Conservation (phyloP, 2,329 filamentous ascomycete species). For the Curvularia sp. region DNA sequence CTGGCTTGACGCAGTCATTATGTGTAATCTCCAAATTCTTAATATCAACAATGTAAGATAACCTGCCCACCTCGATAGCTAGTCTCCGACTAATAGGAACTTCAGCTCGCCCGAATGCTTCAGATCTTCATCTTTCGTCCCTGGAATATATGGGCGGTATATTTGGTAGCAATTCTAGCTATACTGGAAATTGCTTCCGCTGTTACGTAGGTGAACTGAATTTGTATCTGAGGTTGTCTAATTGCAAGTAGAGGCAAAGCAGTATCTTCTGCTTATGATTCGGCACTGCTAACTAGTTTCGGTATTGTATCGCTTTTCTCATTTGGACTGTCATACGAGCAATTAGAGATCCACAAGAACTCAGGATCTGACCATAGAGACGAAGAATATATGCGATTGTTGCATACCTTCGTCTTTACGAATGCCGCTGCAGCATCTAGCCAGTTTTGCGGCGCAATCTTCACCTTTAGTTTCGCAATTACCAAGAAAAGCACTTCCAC, state of each 20-base stretch:
- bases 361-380: conserved; percentile 2
- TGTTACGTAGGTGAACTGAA: conserved; percentile 1
- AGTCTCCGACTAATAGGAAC: conserved; percentile 1
- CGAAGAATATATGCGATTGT: conserved; percentile 1
- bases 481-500: conserved; percentile 1
- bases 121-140: conserved; percentile 11
- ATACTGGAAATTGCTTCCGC: conserved; percentile 12
- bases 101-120: conserved; percentile 6
- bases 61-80: conserved; percentile 1
- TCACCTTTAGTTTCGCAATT: conserved; percentile 7
- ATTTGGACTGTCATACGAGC: conserved; percentile 4
- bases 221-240: background rate
- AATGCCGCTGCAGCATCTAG: conserved; percentile 3
- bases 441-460: conserved; percentile 2
- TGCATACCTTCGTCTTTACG: conserved; percentile 2
- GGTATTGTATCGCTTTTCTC: conserved; percentile 6
- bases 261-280: conserved; percentile 5
- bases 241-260: conserved; percentile 6
- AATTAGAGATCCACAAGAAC: conserved; percentile 9
- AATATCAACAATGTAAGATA: conserved; percentile 7
- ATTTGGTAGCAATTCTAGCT: conserved; percentile 6
- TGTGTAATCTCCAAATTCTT: conserved; percentile 17
- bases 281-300: conserved; percentile 9
- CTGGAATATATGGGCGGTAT: conserved; percentile 10
- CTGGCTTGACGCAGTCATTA: conserved; percentile 14